These are phyloP conservation scores for Phytophthora litchii DNA, from an alignment of 352 stramenopile species.

Conservation along the genomic window DNA sequence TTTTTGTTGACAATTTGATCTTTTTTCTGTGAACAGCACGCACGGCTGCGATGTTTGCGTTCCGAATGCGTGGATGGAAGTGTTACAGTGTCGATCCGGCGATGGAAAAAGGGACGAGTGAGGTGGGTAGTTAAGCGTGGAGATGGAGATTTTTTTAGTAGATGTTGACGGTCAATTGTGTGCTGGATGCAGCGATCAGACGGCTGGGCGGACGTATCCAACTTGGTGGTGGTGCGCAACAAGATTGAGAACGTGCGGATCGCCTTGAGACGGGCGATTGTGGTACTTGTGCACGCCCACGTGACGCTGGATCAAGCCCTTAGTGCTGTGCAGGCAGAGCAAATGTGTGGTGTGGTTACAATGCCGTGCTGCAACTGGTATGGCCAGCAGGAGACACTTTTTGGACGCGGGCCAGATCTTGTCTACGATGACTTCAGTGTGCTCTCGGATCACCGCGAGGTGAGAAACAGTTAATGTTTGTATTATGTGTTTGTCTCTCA, in stretches of 20 bases:
- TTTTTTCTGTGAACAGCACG: slow-evolving; percentile 44
- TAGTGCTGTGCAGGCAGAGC: slow-evolving; percentile 62
- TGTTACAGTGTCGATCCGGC: slow-evolving; percentile 82
- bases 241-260: slow-evolving; percentile 88
- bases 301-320: slow-evolving; percentile 79
- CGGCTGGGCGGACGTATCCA: slow-evolving; percentile 57
- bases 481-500: slow-evolving; percentile 5
- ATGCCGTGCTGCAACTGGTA: slow-evolving; percentile 89
- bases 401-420: slow-evolving; percentile 56
- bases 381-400: slow-evolving; percentile 64
- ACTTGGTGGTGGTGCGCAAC: slow-evolving; percentile 79
- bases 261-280: slow-evolving; percentile 53
- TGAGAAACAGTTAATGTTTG: slow-evolving; percentile 16
- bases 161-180: neutral
- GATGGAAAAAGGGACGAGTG: slow-evolving; percentile 63
- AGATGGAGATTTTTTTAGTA: neutral
- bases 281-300: slow-evolving; percentile 83
- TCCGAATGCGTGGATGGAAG: slow-evolving; percentile 71
- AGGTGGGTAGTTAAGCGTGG: slow-evolving; percentile 26
- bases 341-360: slow-evolving; percentile 69
- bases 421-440: slow-evolving; percentile 89
- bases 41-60: slow-evolving; percentile 81
- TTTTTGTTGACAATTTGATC: slow-evolving; percentile 8
- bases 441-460: slow-evolving; percentile 77
- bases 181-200: slow-evolving; percentile 42